These are phyloP conservation scores for Calonectria crousiana DNA, from an alignment of 2,329 filamentous ascomycete species.

Conservation along the genomic window DNA sequence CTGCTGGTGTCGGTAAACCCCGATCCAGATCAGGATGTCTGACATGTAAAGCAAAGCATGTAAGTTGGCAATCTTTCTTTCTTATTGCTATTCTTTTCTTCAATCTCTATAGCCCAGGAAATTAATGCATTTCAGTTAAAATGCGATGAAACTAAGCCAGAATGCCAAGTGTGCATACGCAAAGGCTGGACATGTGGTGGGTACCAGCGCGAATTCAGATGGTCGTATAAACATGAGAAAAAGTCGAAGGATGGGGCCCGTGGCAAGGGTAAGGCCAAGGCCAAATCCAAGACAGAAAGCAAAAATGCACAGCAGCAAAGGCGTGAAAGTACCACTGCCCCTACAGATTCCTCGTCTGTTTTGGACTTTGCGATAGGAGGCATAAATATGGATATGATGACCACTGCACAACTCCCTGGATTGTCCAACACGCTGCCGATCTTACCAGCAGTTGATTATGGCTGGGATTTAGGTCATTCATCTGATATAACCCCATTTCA, in stretches of 20 bases:
- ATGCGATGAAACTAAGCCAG: conserved; percentile 30
- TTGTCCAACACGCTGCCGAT: background rate
- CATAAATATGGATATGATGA: background rate
- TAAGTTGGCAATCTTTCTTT: background rate
- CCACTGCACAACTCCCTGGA: background rate
- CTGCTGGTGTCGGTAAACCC: conserved; percentile 14
- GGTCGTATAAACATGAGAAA: conserved; percentile 27
- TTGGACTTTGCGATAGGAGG: conserved; percentile 12
- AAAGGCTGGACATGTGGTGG: conserved; percentile 27
- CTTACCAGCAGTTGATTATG: conserved; percentile 10
- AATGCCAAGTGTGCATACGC: conserved; percentile 21
- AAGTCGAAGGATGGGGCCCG: conserved; percentile 12
- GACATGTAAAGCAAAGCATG: conserved; percentile 28
- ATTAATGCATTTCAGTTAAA: conserved; percentile 13
- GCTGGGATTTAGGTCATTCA: conserved; percentile 5
- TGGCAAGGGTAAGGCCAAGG: conserved; percentile 1
- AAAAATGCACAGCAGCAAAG: background rate
- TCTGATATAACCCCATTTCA: background rate
- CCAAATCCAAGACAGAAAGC: background rate
- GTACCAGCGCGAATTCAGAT: conserved; percentile 24
- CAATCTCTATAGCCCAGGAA: background rate
- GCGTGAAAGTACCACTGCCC: background rate
- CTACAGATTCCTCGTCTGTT: background rate
- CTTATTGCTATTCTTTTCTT: background rate
- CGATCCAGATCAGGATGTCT: conserved; percentile 27